These are phyloP conservation scores for Larix sibirica DNA, from an alignment of 83 land plant genomes.

Conservation along the genomic window DNA sequence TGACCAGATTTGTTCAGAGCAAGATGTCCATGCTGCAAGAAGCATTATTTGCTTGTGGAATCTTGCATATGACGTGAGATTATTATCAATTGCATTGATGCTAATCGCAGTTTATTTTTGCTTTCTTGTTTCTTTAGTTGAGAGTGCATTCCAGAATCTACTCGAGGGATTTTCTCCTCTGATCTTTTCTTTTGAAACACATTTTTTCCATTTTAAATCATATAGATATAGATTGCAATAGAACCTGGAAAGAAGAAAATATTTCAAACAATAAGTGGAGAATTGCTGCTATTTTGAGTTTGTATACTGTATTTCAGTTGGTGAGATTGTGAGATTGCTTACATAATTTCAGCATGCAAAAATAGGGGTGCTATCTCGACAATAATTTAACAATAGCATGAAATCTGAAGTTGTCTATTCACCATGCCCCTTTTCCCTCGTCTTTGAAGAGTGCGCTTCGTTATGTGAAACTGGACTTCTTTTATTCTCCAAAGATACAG, in stretches of 20 bases:
- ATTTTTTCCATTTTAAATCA: not conserved
- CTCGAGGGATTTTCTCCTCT: not conserved
- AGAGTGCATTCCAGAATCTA: not conserved
- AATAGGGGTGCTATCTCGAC: not conserved
- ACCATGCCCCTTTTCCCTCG: too few species aligned
- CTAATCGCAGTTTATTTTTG: slow-evolving; percentile 2
- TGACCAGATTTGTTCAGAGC: slow-evolving; percentile 5
- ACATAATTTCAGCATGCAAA: not conserved
- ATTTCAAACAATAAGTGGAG: not conserved
- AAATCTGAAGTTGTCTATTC: too few species aligned
- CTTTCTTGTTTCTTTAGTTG: slow-evolving; percentile 2
- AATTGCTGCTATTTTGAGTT: not conserved
- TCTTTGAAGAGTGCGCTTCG: too few species aligned
- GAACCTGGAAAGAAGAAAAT: not conserved
- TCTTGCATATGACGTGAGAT: not conserved
- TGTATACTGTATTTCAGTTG: not conserved
- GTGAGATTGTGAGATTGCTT: not conserved
- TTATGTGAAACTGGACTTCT: too few species aligned
- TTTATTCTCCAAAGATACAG: too few species aligned
- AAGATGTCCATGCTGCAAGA: not conserved
- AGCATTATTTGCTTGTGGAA: slow-evolving; percentile 4
- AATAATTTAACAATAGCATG: too few species aligned
- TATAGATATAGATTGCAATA: not conserved
- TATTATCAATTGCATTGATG: slow-evolving; percentile 14
- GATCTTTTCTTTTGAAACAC: not conserved